Percentiles rank a stretch among this genome's conserved stretches.
phyloP scores from a whole-genome alignment of 306 rosid genomes.

The Vachellia pachyceras region DNA sequence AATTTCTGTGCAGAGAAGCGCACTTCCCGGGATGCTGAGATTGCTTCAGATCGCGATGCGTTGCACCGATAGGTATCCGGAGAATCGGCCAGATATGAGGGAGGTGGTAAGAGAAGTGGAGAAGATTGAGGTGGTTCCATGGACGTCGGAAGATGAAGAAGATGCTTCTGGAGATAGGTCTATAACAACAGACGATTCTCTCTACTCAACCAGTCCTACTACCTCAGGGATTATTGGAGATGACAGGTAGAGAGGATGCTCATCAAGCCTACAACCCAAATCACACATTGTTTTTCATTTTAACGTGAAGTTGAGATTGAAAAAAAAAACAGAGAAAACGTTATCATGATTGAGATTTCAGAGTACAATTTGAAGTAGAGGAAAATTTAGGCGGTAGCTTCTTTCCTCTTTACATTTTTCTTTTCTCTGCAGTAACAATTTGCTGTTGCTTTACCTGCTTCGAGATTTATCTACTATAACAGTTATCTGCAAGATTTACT shows the following conservation, averaged over 20 bases:
- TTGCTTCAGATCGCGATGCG: slow-evolving; percentile 70
- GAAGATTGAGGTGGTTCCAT: slow-evolving; percentile 37
- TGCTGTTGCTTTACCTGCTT: neutral
- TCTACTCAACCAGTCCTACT: slow-evolving; percentile 38
- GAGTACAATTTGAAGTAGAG: neutral
- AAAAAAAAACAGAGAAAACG: neutral
- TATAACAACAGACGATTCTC: slow-evolving; percentile 38
- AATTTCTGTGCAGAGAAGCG: slow-evolving; percentile 48
- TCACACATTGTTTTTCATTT: neutral
- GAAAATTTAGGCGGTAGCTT: neutral
- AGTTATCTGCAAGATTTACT: neutral
- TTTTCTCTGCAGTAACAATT: neutral
- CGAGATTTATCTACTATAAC: too few species aligned
- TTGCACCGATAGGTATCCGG: slow-evolving; percentile 64
- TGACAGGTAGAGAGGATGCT: slow-evolving; percentile 37
- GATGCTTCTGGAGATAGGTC: slow-evolving; percentile 62
- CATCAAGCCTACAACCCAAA: neutral
- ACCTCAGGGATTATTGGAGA: slow-evolving; percentile 50
- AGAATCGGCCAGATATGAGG: slow-evolving; percentile 69
- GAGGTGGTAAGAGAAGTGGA: slow-evolving; percentile 71
- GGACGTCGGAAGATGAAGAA: slow-evolving; percentile 49
- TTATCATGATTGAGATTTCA: slow-evolving; percentile 8
- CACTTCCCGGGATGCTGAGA: slow-evolving; percentile 69
- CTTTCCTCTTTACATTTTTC: too few species aligned
- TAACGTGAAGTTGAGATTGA: neutral